Base-by-base conservation (phyloP, 2,329 filamentous ascomycete genomes). In the Fusarium sp. region DNA sequence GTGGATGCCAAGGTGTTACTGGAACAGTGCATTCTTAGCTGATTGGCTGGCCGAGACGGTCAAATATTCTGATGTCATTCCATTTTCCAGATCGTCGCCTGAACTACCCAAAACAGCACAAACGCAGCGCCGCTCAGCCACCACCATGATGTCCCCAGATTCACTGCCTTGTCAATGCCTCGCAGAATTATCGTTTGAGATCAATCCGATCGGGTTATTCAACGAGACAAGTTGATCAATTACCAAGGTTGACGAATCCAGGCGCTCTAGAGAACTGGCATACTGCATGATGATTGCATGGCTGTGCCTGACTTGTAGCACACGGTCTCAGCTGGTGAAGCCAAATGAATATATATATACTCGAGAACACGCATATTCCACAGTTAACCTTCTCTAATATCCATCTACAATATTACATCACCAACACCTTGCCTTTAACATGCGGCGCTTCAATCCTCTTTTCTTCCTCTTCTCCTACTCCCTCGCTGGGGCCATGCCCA, bases 121-220 rank as follows among this genome's bases (percentile, higher is more conserved):
- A 57, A 57, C 52, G 52, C 52, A 37, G 52, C 52, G 52, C 52
- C 52, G 27, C 52, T 57, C 32, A 57, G 52, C 52, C 52, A 37
- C 52, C 52, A 25, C 52, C n/a, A 35, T 57, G 8, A 35, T 57
- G 32, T 35, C 52, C 32, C 32, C 32, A 25, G 32, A 35, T 35
- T 57, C 52, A 57, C 52, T 22, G 52, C 52, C 32, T 57, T 37
- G 32, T 20, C 32, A 37, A 25, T 17, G n/a, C 52, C 52, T 57
- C 30, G 52, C 11, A 35, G 52, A 37, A 35, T 57, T 15, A 37
- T 56, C 7, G 30, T 22, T 56, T 4, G 11, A 22, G n/a, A 17
- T 35, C n/a, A 33, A 37, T 37, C 32, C 20, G 52, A 57, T 57
- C 52, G 52, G 30, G 15, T 57, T 35, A 12, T 25, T 17, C 12